Base-by-base conservation (phyloP, 2,329 filamentous ascomycete species). In the Chrysosporium queenslandicum region DNA sequence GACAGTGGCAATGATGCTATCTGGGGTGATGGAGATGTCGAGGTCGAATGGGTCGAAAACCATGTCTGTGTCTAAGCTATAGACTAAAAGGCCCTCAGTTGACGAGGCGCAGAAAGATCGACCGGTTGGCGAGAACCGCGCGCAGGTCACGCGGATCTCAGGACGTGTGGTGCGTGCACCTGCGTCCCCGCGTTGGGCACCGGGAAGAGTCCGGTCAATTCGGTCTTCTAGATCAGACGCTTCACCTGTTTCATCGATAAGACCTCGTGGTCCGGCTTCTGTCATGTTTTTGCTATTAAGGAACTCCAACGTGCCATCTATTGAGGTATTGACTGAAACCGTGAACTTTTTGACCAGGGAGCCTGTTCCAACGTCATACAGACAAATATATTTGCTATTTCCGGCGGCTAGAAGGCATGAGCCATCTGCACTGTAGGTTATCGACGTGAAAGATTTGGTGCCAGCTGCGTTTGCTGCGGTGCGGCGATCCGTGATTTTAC, bases 381-480 rank as follows among this genome's bases (percentile, higher is more conserved):
- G 70, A 66, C 92, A 97, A 49, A 98, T 96, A 68, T 94, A 96
- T 72, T 98, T 98, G 82, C 89, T 96, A 75, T 92, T 95, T 29
- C 92, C 92, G 45, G 82, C 90, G 0, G 91, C 92, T 37, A 98
- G 75, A 9, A 98, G 76, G 61, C 92, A 96, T 56, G 82, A 86
- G 11, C 92, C 92, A 64, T 98, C 92, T 1, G 87, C 85, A 66
- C 89, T 95, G 71, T 97, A 98, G 50, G 80, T 81, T 58, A 98
- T 86, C 5, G 85, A 86, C 62, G 80, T 84, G 72, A 95, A 98
- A 58, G 82, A 85, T 67, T 98, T 98, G 39, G 87, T 95, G 34
- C 88, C 88, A 1, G 88, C 80, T 2, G 86, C 84, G 62, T 94
- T 97, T 42, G 92, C 92, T 2, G 92, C 92, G 2, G 90, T 94